Conservation (phyloP, 495 filamentous ascomycete species). For the Corynascus novoguineensis region DNA sequence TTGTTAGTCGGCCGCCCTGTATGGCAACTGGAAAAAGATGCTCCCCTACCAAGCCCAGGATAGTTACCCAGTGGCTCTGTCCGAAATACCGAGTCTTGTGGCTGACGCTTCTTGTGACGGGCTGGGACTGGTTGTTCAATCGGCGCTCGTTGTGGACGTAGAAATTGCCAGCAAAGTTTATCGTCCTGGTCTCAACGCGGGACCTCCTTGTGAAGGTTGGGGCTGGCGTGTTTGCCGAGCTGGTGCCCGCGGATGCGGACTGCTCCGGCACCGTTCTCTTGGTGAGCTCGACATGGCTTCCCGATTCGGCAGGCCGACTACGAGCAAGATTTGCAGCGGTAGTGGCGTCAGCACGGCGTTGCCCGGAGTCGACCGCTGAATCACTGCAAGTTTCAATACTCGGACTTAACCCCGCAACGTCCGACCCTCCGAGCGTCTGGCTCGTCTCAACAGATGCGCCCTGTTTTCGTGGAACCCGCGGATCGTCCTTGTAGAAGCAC, state of each 20-base stretch:
- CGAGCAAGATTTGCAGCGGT: not conserved
- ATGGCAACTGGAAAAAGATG: not conserved
- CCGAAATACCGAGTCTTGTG: conserved; percentile 53
- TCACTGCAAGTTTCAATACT: too few species aligned
- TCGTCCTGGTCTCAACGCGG: conserved; percentile 13
- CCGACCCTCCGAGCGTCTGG: not conserved
- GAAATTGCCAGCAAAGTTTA: conserved; percentile 3
- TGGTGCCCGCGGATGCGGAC: conserved; percentile 13
- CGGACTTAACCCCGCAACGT: not conserved
- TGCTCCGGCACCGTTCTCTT: not conserved
- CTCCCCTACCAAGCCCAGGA: conserved; percentile 34
- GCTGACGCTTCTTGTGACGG: conserved; percentile 32
- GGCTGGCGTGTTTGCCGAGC: conserved; percentile 30
- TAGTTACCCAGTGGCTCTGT: conserved; percentile 53
- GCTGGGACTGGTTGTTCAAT: conserved; percentile 25
- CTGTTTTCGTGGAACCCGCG: not conserved
- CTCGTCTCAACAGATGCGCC: not conserved
- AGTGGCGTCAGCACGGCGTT: too few species aligned
- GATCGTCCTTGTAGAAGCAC: conserved; percentile 37
- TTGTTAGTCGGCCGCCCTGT: conserved; percentile 10
- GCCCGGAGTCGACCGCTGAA: too few species aligned
- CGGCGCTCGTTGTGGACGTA: conserved; percentile 21
- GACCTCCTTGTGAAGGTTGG: conserved; percentile 13
- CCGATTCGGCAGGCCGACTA: not conserved
- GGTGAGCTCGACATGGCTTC: not conserved